A percentile compares a stretch with the other conserved stretches of the same genome.
Conservation (phyloP, 1,284 basidiomycete genomes). For the Termitomyces sp. region DNA sequence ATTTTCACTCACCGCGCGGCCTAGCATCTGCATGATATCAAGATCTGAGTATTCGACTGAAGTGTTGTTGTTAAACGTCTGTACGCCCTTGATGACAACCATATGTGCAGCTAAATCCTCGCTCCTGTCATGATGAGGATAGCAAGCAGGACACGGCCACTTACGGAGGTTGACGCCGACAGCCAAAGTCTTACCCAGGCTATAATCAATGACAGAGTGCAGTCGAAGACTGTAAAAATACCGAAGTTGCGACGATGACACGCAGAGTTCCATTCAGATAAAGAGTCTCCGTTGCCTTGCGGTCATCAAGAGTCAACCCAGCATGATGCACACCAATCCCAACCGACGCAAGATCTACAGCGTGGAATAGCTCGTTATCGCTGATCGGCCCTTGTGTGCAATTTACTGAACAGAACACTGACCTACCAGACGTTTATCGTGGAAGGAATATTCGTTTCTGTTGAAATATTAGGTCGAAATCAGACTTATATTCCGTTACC, state of each 20-base stretch:
- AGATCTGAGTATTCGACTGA: constrained; percentile 76
- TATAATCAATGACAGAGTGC: background rate
- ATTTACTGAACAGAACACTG: constrained; percentile 12
- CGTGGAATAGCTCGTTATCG: background rate
- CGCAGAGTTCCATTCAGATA: constrained; percentile 64
- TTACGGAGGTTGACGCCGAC: constrained; percentile 85
- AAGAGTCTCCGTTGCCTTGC: constrained; percentile 64
- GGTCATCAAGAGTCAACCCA: constrained; percentile 71
- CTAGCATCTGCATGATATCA: constrained; percentile 84
- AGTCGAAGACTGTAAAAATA: constrained; percentile 22
- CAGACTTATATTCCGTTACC: constrained; percentile 30
- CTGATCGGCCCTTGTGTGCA: background rate
- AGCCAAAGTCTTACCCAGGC: constrained; percentile 62
- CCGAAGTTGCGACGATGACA: constrained; percentile 71
- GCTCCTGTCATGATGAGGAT: background rate
- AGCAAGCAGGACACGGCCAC: constrained; percentile 20
- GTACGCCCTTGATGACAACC: constrained; percentile 80
- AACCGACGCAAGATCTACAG: constrained; percentile 47
- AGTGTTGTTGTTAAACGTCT: constrained; percentile 59
- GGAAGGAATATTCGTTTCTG: constrained; percentile 33
- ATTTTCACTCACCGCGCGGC: constrained; percentile 58
- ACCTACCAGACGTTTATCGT: constrained; percentile 62
- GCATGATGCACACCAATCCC: constrained; percentile 89
- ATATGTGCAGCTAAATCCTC: constrained; percentile 60
- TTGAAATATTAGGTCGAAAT: background rate